Base-by-base conservation (phyloP, 441 rosid species). In the Adansonia rubrostipa region DNA sequence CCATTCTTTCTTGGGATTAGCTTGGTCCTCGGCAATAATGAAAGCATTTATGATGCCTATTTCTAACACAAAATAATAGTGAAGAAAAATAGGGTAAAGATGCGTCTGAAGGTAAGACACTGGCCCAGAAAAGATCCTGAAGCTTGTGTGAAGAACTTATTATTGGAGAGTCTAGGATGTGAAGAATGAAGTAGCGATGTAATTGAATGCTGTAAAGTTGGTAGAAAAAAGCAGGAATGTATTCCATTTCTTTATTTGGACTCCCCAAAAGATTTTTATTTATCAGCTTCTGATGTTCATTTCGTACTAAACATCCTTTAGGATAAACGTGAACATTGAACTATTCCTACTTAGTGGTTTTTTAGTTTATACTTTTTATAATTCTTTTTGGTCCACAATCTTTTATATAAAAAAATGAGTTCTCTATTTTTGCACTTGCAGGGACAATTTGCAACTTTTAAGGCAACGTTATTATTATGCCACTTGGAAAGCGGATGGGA, bases 401-500 rank as follows among this genome's bases (percentile, higher is more conserved):
- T 17, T 40, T 73, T 28, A 28, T 28, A 28, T 28, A 28, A 28
- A 28, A 28, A 53, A 53, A 15, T 53, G 19, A 78, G 67, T 42
- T 75, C 47, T 50, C 61, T n/a, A 56, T 48, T 48, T 71, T 78
- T 62, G 71, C n/a, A 40, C 73, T 84, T 84, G 79, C 93, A 97
- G 99, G 83, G 99, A 93, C 2, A 97, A 95, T 80, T 85, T 97
- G 77, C 98, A 93, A 85, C 87, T 95, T 71, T 84, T 97, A 82
- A 92, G 99, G 86, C 99, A 97, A 84, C 90, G 97, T 2, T 97
- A 97, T 84, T 97, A 97, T 81, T 95, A 93, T 85, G 99, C 99
- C 71, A 97, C 99, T 13, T 97, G 99, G 99, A 97, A 97, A 85
- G 99, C 99, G 73, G 99, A 95, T 85, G 99, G 99, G 81, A 97